Conservation (phyloP, 2,329 filamentous ascomycete species). For the Colletotrichum karsti region DNA sequence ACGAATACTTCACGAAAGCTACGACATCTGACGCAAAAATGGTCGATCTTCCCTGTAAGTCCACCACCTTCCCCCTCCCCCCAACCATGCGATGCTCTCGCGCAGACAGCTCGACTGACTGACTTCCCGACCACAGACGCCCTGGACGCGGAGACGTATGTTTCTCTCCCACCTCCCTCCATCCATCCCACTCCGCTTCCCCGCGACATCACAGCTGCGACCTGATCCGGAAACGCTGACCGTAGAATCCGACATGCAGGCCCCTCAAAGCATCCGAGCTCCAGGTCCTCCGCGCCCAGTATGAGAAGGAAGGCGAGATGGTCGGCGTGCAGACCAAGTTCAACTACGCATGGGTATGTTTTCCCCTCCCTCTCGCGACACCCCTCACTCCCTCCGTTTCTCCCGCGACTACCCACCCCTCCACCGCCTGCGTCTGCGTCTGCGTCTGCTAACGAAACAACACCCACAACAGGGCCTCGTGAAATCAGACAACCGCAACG, state of each 20-base stretch:
- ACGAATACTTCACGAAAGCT: neutral
- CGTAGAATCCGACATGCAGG: constrained; percentile 51
- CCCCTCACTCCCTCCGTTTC: constrained; percentile 11
- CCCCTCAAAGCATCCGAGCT: constrained; percentile 92
- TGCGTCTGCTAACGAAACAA: neutral
- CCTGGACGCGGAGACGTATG: constrained; percentile 93
- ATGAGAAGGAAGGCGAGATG: constrained; percentile 97
- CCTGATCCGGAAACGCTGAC: constrained; percentile 1
- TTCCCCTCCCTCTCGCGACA: neutral
- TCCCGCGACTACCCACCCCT: too few species aligned
- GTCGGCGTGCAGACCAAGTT: constrained; percentile 98
- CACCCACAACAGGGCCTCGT: constrained; percentile 79
- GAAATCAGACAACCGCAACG: constrained; percentile 83
- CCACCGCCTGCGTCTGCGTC: too few species aligned
- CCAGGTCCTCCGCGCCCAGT: constrained; percentile 90
- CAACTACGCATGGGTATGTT: constrained; percentile 95
- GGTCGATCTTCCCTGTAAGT: constrained; percentile 60
- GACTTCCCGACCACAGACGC: constrained; percentile 71
- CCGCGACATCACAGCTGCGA: neutral
- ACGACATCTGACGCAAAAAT: constrained; percentile 39
- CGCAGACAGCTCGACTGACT: constrained; percentile 3
- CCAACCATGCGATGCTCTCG: neutral
- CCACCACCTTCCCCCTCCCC: neutral
- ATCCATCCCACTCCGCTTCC: too few species aligned
- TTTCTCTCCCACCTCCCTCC: constrained; percentile 25